Percentiles rank a stretch among this genome's conserved stretches.
phyloP scores from a whole-genome alignment of 225 moss, liverwort and hornwort species.

The Polytrichum formosum region DNA sequence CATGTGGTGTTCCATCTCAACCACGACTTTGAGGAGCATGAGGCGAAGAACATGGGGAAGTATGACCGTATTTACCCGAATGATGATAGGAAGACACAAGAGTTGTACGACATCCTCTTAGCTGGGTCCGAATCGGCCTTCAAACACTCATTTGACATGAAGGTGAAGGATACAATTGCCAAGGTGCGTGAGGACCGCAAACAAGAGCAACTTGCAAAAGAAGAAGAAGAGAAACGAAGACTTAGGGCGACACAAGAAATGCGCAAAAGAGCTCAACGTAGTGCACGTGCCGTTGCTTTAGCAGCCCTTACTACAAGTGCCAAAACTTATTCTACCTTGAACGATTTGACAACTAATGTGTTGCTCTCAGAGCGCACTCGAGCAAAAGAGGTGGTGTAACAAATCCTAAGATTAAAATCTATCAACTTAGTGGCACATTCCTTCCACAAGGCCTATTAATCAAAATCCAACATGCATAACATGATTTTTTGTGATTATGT shows the following conservation, averaged over 20 bases:
- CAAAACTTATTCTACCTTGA: neutral
- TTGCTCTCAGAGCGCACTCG: neutral
- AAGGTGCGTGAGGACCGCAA: conserved; percentile 65
- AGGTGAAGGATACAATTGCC: conserved; percentile 76
- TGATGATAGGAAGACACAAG: conserved; percentile 60
- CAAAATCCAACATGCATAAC: no score
- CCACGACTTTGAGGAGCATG: conserved; percentile 80
- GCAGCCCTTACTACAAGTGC: conserved; percentile 18
- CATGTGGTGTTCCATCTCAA: conserved; percentile 44
- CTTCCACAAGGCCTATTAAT: no score
- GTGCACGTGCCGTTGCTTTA: conserved; percentile 44
- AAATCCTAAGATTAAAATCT: no score
- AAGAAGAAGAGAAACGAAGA: conserved; percentile 40
- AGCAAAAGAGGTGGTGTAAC: no score
- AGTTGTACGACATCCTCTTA: conserved; percentile 65
- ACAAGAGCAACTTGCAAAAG: conserved; percentile 61
- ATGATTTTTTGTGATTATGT: no score
- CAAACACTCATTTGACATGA: conserved; percentile 92
- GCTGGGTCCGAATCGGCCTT: conserved; percentile 73
- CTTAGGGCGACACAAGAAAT: conserved; percentile 35
- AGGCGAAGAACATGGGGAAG: conserved; percentile 69
- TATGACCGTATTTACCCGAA: conserved; percentile 79
- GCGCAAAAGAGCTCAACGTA: conserved; percentile 45
- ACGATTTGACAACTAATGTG: neutral
- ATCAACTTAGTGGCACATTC: no score